phyloP scores from a whole-genome alignment of 768 basidiomycete species.

The Cystofilobasidium ferigula region DNA sequence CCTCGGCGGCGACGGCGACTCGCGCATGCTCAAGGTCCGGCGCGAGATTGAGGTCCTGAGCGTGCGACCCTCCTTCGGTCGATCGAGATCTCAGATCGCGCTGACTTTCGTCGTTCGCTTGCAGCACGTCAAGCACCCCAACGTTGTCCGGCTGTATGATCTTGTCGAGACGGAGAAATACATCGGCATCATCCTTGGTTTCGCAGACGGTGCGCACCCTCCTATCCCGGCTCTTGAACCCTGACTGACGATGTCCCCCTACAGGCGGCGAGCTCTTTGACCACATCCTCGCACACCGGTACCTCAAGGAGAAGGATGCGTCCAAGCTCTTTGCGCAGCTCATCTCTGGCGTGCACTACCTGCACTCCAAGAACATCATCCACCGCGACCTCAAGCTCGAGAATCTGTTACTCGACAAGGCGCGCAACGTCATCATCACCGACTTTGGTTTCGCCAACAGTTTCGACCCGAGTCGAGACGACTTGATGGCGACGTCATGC shows the following conservation, averaged over 20 bases:
- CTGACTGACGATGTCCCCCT: neutral
- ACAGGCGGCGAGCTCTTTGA: slow-evolving; percentile 84
- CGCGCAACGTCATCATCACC: slow-evolving; percentile 97
- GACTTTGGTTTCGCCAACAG: slow-evolving; percentile 99
- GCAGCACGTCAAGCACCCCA: slow-evolving; percentile 88
- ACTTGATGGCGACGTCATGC: slow-evolving; percentile 97
- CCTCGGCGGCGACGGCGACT: slow-evolving; percentile 52
- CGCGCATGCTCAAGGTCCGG: slow-evolving; percentile 88
- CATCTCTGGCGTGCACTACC: slow-evolving; percentile 96
- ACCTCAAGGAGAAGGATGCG: slow-evolving; percentile 87
- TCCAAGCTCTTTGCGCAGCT: slow-evolving; percentile 94
- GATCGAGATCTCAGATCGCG: neutral
- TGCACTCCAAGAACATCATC: slow-evolving; percentile 97
- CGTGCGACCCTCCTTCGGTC: slow-evolving; percentile 45
- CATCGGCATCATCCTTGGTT: slow-evolving; percentile 97
- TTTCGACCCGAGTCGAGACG: slow-evolving; percentile 71
- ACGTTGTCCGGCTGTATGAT: slow-evolving; percentile 95
- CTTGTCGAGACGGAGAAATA: slow-evolving; percentile 99
- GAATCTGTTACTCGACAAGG: slow-evolving; percentile 89
- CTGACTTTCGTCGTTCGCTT: neutral
- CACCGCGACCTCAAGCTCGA: slow-evolving; percentile 99
- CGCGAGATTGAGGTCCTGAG: slow-evolving; percentile 93
- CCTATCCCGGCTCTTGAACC: slow-evolving; percentile 5
- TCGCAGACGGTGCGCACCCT: slow-evolving; percentile 61
- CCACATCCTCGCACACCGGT: slow-evolving; percentile 94